Conservation (phyloP, 441 rosid genomes). For the Gossypium davidsonii region DNA sequence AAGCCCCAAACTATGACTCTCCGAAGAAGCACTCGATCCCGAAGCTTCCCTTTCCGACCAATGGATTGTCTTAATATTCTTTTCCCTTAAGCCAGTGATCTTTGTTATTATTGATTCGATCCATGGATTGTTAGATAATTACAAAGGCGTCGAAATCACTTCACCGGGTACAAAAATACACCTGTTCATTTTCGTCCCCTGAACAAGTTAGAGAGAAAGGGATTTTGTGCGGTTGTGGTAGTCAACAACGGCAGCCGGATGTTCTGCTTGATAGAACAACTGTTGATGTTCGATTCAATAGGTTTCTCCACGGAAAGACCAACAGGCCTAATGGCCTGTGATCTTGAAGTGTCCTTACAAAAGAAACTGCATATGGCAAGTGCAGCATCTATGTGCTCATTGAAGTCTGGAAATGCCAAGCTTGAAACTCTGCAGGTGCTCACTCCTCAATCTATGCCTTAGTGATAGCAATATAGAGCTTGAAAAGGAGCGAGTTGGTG, state of each 20-base stretch:
- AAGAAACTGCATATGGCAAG: constrained; percentile 67
- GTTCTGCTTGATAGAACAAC: constrained; percentile 69
- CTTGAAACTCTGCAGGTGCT: constrained; percentile 64
- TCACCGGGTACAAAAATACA: constrained; percentile 62
- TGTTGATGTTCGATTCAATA: constrained; percentile 49
- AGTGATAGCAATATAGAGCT: constrained; percentile 91
- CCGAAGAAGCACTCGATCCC: constrained; percentile 72
- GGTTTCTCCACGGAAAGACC: constrained; percentile 66
- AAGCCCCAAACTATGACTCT: constrained; percentile 52
- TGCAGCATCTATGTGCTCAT: constrained; percentile 97
- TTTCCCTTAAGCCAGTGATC: constrained; percentile 60
- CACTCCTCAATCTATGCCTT: constrained; percentile 91
- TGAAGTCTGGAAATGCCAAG: constrained; percentile 77
- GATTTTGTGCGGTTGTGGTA: constrained; percentile 30
- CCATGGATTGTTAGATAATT: constrained; percentile 66
- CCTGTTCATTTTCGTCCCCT: constrained; percentile 53
- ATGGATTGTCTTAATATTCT: constrained; percentile 51
- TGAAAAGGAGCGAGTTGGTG: constrained; percentile 19
- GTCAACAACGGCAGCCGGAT: constrained; percentile 82
- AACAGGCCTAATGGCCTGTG: constrained; percentile 64
- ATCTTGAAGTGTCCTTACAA: constrained; percentile 61
- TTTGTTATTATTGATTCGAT: constrained; percentile 59
- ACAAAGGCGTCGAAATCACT: constrained; percentile 60
- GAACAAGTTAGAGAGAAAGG: constrained; percentile 75
- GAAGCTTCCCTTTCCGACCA: constrained; percentile 59